Evolutionary conservation across 805 yeast species (phyloP).

Genomic region (Metschnikowia similis): DNA sequence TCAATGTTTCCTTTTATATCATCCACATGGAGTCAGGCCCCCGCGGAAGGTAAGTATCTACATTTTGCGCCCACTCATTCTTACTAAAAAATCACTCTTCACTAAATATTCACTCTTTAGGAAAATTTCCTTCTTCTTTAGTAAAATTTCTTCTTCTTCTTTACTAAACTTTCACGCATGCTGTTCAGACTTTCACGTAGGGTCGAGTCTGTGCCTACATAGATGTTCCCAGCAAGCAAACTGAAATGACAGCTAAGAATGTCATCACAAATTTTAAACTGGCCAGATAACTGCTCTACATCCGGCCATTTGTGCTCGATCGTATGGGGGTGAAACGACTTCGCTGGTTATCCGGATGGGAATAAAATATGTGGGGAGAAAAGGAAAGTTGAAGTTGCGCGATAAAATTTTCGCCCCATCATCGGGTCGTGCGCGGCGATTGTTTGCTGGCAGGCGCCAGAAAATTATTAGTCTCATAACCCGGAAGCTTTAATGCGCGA

Average conservation of each 20-base stretch:
- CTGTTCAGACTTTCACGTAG: neutral
- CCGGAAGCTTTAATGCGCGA: neutral
- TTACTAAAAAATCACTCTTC: no score
- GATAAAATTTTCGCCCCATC: constrained; percentile 2
- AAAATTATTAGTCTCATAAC: neutral
- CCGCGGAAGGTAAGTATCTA: neutral
- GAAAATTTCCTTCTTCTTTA: no score
- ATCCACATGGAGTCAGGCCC: neutral
- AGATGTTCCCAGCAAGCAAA: constrained; percentile 45
- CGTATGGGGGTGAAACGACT: constrained; percentile 35
- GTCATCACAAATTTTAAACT: constrained; percentile 33
- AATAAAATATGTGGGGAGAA: constrained; percentile 19
- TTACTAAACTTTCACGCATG: no score
- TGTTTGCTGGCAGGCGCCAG: neutral
- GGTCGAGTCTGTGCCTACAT: neutral
- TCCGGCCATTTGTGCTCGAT: constrained; percentile 49
- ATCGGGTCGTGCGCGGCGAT: constrained; percentile 7
- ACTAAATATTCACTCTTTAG: no score
- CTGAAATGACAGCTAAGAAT: constrained; percentile 21
- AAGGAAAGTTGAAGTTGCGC: neutral
- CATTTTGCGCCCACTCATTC: neutral
- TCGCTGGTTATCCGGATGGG: constrained; percentile 46
- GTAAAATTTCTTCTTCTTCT: neutral
- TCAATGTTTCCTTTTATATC: no score
- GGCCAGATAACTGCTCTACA: constrained; percentile 31